Evolutionary conservation across 2,329 filamentous ascomycete genomes (phyloP).

Genomic region (Botrytis deweyae): DNA sequence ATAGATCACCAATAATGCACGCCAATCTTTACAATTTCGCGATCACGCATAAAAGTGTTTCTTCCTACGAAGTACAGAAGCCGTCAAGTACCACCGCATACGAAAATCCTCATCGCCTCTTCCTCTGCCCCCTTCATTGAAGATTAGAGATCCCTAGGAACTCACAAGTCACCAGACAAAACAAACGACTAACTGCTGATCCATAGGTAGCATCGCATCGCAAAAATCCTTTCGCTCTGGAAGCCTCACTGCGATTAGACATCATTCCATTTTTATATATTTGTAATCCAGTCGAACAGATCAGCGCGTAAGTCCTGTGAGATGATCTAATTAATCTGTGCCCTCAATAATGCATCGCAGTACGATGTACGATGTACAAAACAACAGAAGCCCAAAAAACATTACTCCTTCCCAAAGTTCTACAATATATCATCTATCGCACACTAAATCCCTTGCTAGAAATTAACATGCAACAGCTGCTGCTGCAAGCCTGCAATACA

Average conservation of each 20-base stretch:
- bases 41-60: not conserved
- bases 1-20: not conserved
- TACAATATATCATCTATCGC: not conserved
- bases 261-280: not conserved
- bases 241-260: not conserved
- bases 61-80: not conserved
- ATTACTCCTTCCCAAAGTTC: not conserved
- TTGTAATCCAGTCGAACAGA: not conserved
- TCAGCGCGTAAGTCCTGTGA: not conserved
- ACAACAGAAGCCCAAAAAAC: not conserved
- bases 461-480: not conserved
- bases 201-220: not conserved
- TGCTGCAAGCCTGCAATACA: not conserved
- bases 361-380: not conserved
- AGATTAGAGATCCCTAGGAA: not conserved
- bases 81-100: not conserved
- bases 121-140: not conserved
- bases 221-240: not conserved
- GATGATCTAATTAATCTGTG: not conserved
- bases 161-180: not conserved
- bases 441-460: not conserved
- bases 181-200: not conserved
- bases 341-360: not conserved
- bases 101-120: slow-evolving; percentile 1
- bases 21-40: not conserved